Percentiles rank a stretch among this genome's conserved stretches.
Conservation (phyloP, 352 stramenopile genomes). For the Pythium aphanidermatum region DNA sequence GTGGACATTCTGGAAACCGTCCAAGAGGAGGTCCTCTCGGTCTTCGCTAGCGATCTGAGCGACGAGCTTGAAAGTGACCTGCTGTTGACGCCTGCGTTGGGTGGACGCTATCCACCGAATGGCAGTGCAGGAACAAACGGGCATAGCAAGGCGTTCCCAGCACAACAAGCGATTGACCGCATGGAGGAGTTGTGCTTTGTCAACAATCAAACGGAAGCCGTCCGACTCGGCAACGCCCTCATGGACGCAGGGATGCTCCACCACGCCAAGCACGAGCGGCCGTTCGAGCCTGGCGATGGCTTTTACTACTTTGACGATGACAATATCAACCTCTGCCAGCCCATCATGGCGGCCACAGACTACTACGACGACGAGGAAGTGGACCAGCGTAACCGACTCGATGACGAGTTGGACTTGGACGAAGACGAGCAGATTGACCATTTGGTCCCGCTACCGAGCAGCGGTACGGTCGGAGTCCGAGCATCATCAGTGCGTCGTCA, state of each 20-base stretch:
- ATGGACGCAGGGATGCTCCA: constrained; percentile 28
- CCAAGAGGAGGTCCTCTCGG: constrained; percentile 17
- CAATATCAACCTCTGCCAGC: constrained; percentile 18
- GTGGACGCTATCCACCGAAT: too few relatives aligned
- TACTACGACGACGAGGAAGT: neutral
- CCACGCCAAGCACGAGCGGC: constrained; percentile 22
- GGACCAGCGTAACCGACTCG: too few relatives aligned
- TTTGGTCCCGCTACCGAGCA: constrained; percentile 12
- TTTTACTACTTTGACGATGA: constrained; percentile 23
- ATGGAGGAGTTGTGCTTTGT: constrained; percentile 20
- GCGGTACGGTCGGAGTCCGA: neutral
- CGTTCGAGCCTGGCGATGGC: constrained; percentile 6
- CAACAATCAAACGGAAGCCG: constrained; percentile 13
- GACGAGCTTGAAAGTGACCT: constrained; percentile 8
- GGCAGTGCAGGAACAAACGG: too few relatives aligned
- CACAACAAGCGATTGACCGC: constrained; percentile 6
- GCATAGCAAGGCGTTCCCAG: constrained; percentile 10
- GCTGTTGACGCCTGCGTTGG: too few relatives aligned
- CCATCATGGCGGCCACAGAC: constrained; percentile 4
- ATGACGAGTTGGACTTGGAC: too few relatives aligned
- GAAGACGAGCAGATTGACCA: constrained; percentile 15
- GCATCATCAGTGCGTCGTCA: constrained; percentile 3
- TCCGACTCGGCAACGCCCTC: constrained; percentile 25
- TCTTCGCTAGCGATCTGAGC: constrained; percentile 13
- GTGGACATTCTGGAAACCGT: constrained; percentile 19